Evolutionary conservation across 768 basidiomycete genomes (phyloP).

Genomic region (Boletus coccyginus): DNA sequence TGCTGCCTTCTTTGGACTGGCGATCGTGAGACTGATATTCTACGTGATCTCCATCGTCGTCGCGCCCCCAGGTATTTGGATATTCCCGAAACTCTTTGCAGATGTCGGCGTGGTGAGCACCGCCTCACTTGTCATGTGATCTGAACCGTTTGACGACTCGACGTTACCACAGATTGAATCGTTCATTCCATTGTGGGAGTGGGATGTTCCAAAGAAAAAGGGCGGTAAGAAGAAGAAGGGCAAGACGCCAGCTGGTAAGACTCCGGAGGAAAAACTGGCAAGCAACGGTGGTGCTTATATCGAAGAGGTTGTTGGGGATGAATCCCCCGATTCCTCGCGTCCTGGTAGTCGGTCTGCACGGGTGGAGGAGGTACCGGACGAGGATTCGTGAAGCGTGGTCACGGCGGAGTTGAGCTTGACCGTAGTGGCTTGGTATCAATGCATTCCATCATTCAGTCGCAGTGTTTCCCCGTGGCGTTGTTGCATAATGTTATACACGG

Average conservation of each 20-base stretch:
- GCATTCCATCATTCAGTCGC: slow-evolving; percentile 32
- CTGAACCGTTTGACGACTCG: not conserved
- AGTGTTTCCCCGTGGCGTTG: slow-evolving; percentile 24
- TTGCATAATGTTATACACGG: not conserved
- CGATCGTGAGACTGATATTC: slow-evolving; percentile 88
- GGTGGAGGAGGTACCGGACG: slow-evolving; percentile 46
- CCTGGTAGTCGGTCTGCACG: slow-evolving; percentile 37
- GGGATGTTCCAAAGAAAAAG: slow-evolving; percentile 83
- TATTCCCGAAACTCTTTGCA: slow-evolving; percentile 97
- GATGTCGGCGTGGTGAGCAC: slow-evolving; percentile 95
- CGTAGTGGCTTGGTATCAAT: not conserved
- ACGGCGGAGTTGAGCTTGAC: not conserved
- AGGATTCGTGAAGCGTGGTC: slow-evolving; percentile 26
- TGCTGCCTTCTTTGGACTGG: slow-evolving; percentile 86
- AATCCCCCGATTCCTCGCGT: slow-evolving; percentile 32
- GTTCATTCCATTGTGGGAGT: slow-evolving; percentile 96
- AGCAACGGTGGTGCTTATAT: slow-evolving; percentile 39
- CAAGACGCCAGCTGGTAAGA: slow-evolving; percentile 31
- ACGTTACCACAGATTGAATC: slow-evolving; percentile 76
- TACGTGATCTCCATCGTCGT: slow-evolving; percentile 89
- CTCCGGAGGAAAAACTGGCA: slow-evolving; percentile 40
- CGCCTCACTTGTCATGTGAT: not conserved
- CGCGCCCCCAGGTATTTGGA: slow-evolving; percentile 92
- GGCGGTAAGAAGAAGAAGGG: slow-evolving; percentile 62
- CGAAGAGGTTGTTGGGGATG: slow-evolving; percentile 35